These are phyloP conservation scores for Nannochloris sp. DNA, from an alignment of 139 green algal species.

Conservation along the genomic window DNA sequence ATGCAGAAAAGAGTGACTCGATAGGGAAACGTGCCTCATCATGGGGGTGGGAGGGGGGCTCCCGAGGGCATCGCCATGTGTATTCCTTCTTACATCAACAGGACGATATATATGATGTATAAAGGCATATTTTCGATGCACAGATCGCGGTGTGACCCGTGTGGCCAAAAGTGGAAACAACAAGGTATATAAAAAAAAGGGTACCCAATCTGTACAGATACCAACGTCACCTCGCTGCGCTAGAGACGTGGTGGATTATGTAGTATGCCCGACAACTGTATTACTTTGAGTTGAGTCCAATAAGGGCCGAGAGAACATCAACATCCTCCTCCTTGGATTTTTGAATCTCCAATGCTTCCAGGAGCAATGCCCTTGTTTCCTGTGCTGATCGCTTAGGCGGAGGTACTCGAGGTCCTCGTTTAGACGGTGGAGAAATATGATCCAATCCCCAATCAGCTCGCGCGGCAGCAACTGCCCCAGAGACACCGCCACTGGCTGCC, in stretches of 20 bases:
- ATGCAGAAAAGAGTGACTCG: too few species aligned
- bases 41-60: too few species aligned
- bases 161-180: too few species aligned
- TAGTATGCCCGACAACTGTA: background rate
- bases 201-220: too few species aligned
- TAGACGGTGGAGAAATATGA: slow-evolving; percentile 18
- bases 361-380: slow-evolving; percentile 15
- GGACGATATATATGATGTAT: too few species aligned
- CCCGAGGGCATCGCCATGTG: too few species aligned
- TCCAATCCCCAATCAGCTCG: slow-evolving; percentile 20
- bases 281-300: slow-evolving; percentile 16
- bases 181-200: too few species aligned
- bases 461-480: slow-evolving; percentile 23
- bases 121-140: too few species aligned
- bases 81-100: background rate
- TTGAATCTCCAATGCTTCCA: slow-evolving; percentile 11
- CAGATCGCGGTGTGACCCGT: too few species aligned
- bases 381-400: background rate
- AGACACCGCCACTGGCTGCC: slow-evolving; percentile 27
- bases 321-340: slow-evolving; percentile 2
- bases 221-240: background rate
- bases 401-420: slow-evolving; percentile 17
- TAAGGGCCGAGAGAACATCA: slow-evolving; percentile 23
- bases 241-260: background rate
- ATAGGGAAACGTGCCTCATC: too few species aligned